Evolutionary conservation across 805 yeast species (phyloP).

Genomic region (Candida ponderosae): DNA sequence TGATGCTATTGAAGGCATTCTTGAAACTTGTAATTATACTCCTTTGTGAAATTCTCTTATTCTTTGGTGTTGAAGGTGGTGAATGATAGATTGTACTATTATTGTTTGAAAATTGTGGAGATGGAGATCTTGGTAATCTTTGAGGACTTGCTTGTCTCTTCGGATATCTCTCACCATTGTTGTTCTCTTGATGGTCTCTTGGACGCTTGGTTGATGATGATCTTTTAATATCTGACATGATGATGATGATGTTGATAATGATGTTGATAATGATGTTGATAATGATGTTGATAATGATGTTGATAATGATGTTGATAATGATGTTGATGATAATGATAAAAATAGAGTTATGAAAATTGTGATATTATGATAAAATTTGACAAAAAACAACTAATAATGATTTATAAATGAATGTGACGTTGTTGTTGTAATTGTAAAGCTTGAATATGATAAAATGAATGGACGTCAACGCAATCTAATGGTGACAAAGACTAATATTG

Average conservation of each 20-base stretch:
- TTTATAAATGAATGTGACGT: background rate
- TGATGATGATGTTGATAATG: background rate
- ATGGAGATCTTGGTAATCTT: no score
- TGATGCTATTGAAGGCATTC: slow-evolving; percentile 6
- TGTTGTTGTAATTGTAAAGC: slow-evolving; percentile 4
- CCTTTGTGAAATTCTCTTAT: slow-evolving; percentile 1
- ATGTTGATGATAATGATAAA: background rate
- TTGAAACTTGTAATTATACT: slow-evolving; percentile 17
- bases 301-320: slow-evolving; percentile 3
- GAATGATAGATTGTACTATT: slow-evolving; percentile 5
- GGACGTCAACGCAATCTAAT: slow-evolving; percentile 26
- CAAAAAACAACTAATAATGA: background rate
- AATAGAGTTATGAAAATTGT: background rate
- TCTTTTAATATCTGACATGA: slow-evolving; percentile 7
- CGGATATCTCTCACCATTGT: slow-evolving; percentile 6
- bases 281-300: no score
- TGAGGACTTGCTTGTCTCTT: slow-evolving; percentile 10
- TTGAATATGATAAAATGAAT: slow-evolving; percentile 10
- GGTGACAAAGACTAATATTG: slow-evolving; percentile 14
- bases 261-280: background rate
- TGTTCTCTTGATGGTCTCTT: slow-evolving; percentile 6
- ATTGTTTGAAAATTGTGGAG: no score
- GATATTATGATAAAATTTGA: slow-evolving; percentile 4
- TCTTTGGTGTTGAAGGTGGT: slow-evolving; percentile 8
- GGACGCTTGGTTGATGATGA: slow-evolving; percentile 13